A percentile compares a stretch with the other conserved stretches of the same genome.
phyloP scores from a whole-genome alignment of 2,329 filamentous ascomycete genomes.

The Alternaria brassicicola region DNA sequence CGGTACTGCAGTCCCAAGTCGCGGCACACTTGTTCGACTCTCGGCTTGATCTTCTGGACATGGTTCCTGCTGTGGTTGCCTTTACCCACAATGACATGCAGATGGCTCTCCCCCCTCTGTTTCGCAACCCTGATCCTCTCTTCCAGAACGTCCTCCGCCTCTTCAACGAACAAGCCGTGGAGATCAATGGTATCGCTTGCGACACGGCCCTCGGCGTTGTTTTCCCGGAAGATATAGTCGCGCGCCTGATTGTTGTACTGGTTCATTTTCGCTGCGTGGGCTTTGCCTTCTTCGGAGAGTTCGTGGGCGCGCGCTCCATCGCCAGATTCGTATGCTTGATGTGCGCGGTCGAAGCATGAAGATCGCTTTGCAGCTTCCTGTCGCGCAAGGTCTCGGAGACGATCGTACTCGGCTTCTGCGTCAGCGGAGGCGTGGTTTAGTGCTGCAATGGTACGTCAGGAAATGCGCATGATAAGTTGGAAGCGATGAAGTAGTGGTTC shows the following conservation, averaged over 20 bases:
- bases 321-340: constrained; percentile 80
- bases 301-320: constrained; percentile 85
- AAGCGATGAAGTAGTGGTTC: background rate
- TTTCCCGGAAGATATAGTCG: constrained; percentile 93
- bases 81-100: constrained; percentile 96
- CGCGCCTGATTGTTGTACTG: constrained; percentile 89
- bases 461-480: background rate
- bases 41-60: constrained; percentile 94
- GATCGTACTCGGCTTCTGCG: constrained; percentile 85
- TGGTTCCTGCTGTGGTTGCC: constrained; percentile 84
- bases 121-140: constrained; percentile 81
- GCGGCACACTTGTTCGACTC: constrained; percentile 83
- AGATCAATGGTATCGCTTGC: constrained; percentile 86
- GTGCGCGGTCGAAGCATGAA: constrained; percentile 71
- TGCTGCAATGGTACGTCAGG: constrained; percentile 25
- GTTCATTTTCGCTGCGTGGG: constrained; percentile 82
- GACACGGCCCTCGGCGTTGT: constrained; percentile 80
- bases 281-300: constrained; percentile 83
- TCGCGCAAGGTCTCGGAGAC: constrained; percentile 81
- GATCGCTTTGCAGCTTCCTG: constrained; percentile 79
- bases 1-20: constrained; percentile 82
- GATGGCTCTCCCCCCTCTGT: constrained; percentile 74
- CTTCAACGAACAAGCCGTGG: constrained; percentile 92
- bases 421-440: constrained; percentile 44
- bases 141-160: constrained; percentile 90